Base-by-base conservation (phyloP, 768 basidiomycete genomes). In the Phylloporus rhodoxanthus region DNA sequence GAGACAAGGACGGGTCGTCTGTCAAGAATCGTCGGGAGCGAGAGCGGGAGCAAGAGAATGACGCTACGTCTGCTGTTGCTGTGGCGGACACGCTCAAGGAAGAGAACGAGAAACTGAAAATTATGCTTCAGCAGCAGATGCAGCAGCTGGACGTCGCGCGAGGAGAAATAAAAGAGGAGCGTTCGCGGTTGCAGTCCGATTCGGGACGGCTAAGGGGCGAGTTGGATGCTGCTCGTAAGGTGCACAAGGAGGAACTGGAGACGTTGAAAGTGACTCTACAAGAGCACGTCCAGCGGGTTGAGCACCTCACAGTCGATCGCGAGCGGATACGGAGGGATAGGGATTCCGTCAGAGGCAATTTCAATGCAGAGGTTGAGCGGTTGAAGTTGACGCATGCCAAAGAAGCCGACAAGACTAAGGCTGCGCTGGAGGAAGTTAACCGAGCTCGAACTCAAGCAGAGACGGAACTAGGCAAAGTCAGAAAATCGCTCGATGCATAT, bases 391-490 rank as follows among this genome's bases (percentile, higher is more conserved):
- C 46, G 23, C 44, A 56, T 13, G 43, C 51, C 13, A 56, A 52
- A 29, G 56, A 65, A 11, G 43, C 21, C 1, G 56, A 63, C 1
- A 42, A 57, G 29, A 50, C 51, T 14, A 58, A 56, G 29, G 28
- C 17, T 4, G 48, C 65, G 1, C 53, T 72, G 37, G 57, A 64
- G n/a, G 59, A 64, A 36, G 55, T 64, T 19, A 59, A 60, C 29
- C 36, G 41, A 4, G 61, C 61, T 21, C 56, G 57, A 15, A 15
- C 36, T 13, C 57, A 53, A 29, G 57, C 57, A 5, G 57, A 61
- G 19, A 30, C 56, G 2, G 66, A 69, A 1, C 36, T 67, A 8
- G 50, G 48, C 9, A 59, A 58, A 37, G 46, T 14, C 17, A 57
- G 50, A 36, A 65, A 52, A 37, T 52, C 52, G 0, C 52, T 67